Evolutionary conservation across 768 basidiomycete genomes (phyloP), one percentile per base, ranked within the genome.

Genomic region (Agaricus sinodeliciosus): DNA sequence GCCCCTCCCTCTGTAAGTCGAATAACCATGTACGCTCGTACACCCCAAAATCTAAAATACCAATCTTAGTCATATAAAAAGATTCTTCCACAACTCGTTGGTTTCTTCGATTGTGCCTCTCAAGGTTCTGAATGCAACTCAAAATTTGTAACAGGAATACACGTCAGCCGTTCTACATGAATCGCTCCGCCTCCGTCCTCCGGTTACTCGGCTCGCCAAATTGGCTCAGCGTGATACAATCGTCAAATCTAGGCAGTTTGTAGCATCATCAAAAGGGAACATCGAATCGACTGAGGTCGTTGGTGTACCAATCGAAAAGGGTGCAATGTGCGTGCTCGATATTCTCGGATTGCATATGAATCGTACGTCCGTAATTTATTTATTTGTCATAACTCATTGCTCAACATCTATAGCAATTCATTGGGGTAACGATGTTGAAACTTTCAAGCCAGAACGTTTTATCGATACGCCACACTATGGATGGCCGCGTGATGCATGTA

Each of bases 401-500:
- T 43, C 18, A 13, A 25, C 27, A 19, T 15, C 22, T 43, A 3
- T 43, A 80, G 78, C 74, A 2, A 62, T 76, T 15, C 68, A 75
- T 43, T 80, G 78, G 79, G 79, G 79, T 5, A 60, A 67, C 11
- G 77, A 80, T 48, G 66, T 51, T 0, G 61, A 55, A 9, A 68
- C 70, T 16, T 80, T 78, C 66, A 77, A 63, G 43, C 77, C 77
- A 0, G 74, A 75, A 42, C 70, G 75, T 0, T 80, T 79, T 59
- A 66, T 80, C 25, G 78, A 80, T 48, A 77, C 74, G 0, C 69
- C 69, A 4, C 63, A 68, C 1, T 79, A 79, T 50, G 67, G 68
- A 27, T 80, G 77, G 77, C 78, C 77, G 12, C 71, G 78, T 19
- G 68, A 78, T 50, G 77, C 75, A 12, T 78, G 76, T 76, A 22